Percentiles rank a stretch among this genome's conserved stretches.
These are phyloP conservation scores for Wallacemonas sp. DNA, from an alignment of 208 protist species.

Conservation along the genomic window DNA sequence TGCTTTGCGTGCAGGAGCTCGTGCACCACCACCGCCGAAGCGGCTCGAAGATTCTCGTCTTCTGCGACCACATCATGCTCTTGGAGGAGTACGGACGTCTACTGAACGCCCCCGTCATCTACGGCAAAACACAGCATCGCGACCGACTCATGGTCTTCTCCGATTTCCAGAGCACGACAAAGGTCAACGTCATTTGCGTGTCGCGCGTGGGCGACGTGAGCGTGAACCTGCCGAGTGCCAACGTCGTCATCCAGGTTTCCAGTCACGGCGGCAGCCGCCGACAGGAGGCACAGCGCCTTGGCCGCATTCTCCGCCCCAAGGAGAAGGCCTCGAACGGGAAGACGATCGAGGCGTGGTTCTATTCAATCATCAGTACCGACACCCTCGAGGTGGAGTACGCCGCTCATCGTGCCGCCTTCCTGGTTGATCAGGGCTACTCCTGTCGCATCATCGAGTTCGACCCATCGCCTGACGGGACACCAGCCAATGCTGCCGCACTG, in stretches of 20 bases:
- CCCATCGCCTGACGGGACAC: slow-evolving; percentile 16
- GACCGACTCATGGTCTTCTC: slow-evolving; percentile 94
- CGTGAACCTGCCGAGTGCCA: slow-evolving; percentile 99
- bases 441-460: slow-evolving; percentile 82
- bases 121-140: slow-evolving; percentile 91
- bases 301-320: slow-evolving; percentile 95
- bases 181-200: slow-evolving; percentile 96
- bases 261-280: slow-evolving; percentile 96
- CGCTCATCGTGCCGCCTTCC: slow-evolving; percentile 97
- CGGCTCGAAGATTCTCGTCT: slow-evolving; percentile 99
- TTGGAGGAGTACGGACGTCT: slow-evolving; percentile 94
- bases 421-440: slow-evolving; percentile 95
- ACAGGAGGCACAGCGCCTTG: slow-evolving; percentile 97
- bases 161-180: slow-evolving; percentile 91
- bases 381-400: slow-evolving; percentile 98
- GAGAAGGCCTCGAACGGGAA: slow-evolving; percentile 70
- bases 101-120: slow-evolving; percentile 92
- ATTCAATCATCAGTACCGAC: slow-evolving; percentile 97
- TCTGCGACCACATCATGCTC: slow-evolving; percentile 98
- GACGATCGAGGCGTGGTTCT: slow-evolving; percentile 98
- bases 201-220: slow-evolving; percentile 97
- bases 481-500: neutral
- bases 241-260: slow-evolving; percentile 99
- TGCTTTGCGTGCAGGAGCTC: slow-evolving; percentile 89
- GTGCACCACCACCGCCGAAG: slow-evolving; percentile 91